A percentile compares a stretch with the other conserved stretches of the same genome.
Conservation (phyloP, 2,329 filamentous ascomycete species). For the Claviceps africana region DNA sequence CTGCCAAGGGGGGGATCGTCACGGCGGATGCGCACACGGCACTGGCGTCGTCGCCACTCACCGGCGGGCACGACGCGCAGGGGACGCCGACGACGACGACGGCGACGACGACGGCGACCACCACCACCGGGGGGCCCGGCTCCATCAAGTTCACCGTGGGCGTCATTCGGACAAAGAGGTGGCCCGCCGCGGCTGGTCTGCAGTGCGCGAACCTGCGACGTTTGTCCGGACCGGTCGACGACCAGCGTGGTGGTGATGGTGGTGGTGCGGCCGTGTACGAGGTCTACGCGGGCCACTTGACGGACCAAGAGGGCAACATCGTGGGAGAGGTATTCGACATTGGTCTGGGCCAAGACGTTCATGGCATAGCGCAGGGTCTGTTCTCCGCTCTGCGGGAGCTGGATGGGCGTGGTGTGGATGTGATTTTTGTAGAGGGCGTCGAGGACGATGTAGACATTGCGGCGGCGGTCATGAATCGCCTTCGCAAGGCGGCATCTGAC, state of each 20-base stretch:
- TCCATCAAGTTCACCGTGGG: conserved; percentile 25
- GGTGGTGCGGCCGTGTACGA: conserved; percentile 21
- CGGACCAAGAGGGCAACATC: conserved; percentile 16
- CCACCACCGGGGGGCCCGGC: no score
- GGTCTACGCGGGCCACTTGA: conserved; percentile 27
- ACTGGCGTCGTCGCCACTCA: conserved; percentile 2
- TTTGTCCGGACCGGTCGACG: conserved; percentile 7
- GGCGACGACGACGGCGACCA: conserved; percentile 10
- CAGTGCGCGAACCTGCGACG: conserved; percentile 16
- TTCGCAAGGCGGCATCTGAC: conserved; percentile 61
- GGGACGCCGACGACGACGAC: conserved; percentile 4
- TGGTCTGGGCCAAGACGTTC: conserved; percentile 54
- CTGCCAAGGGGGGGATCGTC: conserved; percentile 22
- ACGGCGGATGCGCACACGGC: conserved; percentile 18
- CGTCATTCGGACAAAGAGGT: conserved; percentile 41
- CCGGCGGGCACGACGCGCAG: conserved; percentile 4
- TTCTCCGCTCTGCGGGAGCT: conserved; percentile 80
- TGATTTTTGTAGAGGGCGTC: conserved; percentile 86
- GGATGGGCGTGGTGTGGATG: conserved; percentile 62
- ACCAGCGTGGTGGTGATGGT: background rate
- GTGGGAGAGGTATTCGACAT: conserved; percentile 49
- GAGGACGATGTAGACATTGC: conserved; percentile 67
- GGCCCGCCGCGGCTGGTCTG: conserved; percentile 32
- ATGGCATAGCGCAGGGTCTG: conserved; percentile 68
- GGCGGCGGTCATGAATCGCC: conserved; percentile 72